These are phyloP conservation scores for Gynandropsis gynandra DNA, from an alignment of 345 rosid genomes.

Conservation along the genomic window DNA sequence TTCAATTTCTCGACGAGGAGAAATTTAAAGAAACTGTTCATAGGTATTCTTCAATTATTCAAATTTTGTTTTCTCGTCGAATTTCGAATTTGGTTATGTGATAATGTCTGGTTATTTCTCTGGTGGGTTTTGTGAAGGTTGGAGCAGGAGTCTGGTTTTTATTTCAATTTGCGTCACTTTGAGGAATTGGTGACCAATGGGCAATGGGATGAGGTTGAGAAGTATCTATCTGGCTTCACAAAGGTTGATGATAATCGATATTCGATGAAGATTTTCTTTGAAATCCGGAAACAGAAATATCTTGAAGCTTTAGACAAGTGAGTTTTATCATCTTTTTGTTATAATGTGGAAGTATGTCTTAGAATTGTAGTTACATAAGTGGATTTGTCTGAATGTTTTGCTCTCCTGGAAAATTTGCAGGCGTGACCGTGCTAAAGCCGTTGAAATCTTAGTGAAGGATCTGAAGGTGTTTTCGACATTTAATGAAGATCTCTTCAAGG, in stretches of 20 bases:
- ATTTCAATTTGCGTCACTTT: conserved; percentile 72
- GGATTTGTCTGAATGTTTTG: not conserved
- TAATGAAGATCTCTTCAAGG: conserved; percentile 95
- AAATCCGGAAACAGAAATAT: conserved; percentile 87
- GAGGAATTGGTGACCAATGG: conserved; percentile 88
- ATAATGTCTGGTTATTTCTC: conserved; percentile 7
- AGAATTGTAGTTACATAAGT: not conserved
- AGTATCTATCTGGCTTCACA: conserved; percentile 74
- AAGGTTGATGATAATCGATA: conserved; percentile 75
- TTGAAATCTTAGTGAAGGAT: conserved; percentile 91
- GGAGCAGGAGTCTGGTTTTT: conserved; percentile 89
- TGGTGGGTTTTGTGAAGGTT: conserved; percentile 32
- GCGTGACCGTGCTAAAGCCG: conserved; percentile 94
- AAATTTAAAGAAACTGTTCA: conserved; percentile 74
- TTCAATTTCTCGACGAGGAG: conserved; percentile 86
- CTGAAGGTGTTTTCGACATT: conserved; percentile 96
- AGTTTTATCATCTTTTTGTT: conserved; percentile 19
- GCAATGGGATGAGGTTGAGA: conserved; percentile 88
- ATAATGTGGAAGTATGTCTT: not conserved
- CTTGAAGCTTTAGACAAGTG: conserved; percentile 89
- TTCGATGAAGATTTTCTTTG: conserved; percentile 87
- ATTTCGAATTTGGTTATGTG: conserved; percentile 3
- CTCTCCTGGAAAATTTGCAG: conserved; percentile 32
- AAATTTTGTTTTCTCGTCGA: not conserved
- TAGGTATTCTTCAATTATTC: conserved; percentile 31